Evolutionary conservation across 163 green algal genomes (phyloP), one percentile per base, ranked within the genome.

Genomic region (Trebouxiophyceae sp.): DNA sequence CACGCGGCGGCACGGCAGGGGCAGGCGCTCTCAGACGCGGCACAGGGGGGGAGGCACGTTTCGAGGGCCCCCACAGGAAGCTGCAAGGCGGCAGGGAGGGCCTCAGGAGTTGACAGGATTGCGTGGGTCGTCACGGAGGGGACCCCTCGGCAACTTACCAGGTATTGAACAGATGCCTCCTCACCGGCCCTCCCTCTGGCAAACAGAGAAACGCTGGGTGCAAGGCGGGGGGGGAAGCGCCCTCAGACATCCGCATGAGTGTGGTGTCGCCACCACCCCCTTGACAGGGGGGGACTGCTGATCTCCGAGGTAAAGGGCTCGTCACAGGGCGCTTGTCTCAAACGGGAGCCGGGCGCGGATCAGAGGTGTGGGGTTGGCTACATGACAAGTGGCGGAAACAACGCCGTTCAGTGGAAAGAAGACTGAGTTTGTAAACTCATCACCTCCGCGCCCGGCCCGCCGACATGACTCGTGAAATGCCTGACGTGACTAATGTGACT

Each of bases 241-340:
- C n/a, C n/a, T n/a, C n/a, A n/a, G n/a, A n/a, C n/a, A n/a, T n/a
- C n/a, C n/a, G n/a, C n/a, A n/a, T n/a, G n/a, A n/a, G n/a, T n/a
- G n/a, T n/a, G n/a, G n/a, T n/a, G n/a, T n/a, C n/a, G n/a, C n/a
- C n/a, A n/a, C n/a, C n/a, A n/a, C n/a, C n/a, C n/a, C n/a, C n/a
- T n/a, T n/a, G n/a, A n/a, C n/a, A n/a, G n/a, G n/a, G 44, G 23
- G 12, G 50, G 50, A 26, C 50, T 62, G 56, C 56, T 62, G 56
- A 62, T 62, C 56, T 62, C 56, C 56, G 39, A 62, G 56, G 56
- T 62, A 20, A 59, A 29, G 24, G 50, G 12, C 8, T 16, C 39
- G 16, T 50, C 39, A 50, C 39, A 16, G 16, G 39, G 39, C 39
- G 16, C 39, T n/a, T n/a, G n/a, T n/a, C n/a, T n/a, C n/a, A n/a